Base-by-base conservation (phyloP, 2,329 filamentous ascomycete genomes). In the Penicillium paneum region DNA sequence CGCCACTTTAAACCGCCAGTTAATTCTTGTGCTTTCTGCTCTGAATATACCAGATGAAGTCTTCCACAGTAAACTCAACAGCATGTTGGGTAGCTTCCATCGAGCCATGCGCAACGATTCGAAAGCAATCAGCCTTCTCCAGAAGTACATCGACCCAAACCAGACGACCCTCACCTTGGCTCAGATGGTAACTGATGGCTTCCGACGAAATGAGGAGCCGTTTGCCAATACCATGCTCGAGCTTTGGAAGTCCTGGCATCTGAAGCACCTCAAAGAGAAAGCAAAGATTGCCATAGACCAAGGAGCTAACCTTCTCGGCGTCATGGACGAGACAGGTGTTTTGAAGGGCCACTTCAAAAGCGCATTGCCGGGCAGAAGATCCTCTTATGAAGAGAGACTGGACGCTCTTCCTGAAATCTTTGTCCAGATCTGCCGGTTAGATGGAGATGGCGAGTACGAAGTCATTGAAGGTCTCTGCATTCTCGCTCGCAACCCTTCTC, bases 241-340 rank as follows among this genome's bases (percentile, higher is more conserved):
- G 34, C 79, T 97, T 0, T 99, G 94, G 93, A 82, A 88, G 58
- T 84, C 90, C 1, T 97, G 90, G 89, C 90, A 88, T 0, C 83
- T 96, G 62, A 96, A 96, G 67, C 82, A 88, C 12, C 81, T 99
- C 17, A 97, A 96, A 64, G 91, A 97, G 63, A 97, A 97, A 64
- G 91, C 93, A 0, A 87, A 88, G 28, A 90, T 99, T 40, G 80
- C 85, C 2, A 82, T 99, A 10, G 85, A 91, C 7, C 75, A 93
- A 54, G 91, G 93, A 1, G 92, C 91, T 0, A 96, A 95, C 67
- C 79, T 97, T 0, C 82, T 97, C 7, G 94, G 93, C 3, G 91
- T 90, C 58, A 84, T 93, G 6, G 94, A 99, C 62, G 94, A 99
- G 72, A 93, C 89, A 0, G 81, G 78, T 1, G 88, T 81, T 0